phyloP scores from a whole-genome alignment of 2,329 filamentous ascomycete species.

The Cordyceps farinosa region DNA sequence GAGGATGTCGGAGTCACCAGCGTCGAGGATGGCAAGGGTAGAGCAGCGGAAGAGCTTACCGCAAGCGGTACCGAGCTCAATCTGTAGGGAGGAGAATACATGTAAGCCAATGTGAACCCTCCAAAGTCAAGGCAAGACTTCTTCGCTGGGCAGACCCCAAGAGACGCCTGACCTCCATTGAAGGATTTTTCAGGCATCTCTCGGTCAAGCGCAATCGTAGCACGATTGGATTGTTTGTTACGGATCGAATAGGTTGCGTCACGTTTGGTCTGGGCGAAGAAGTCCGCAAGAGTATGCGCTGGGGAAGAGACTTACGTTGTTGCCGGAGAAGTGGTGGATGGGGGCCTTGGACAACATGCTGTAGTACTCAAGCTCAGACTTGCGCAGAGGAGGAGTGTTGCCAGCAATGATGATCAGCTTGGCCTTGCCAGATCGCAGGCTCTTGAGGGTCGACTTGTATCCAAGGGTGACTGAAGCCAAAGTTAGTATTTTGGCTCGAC shows the following conservation, averaged over 20 bases:
- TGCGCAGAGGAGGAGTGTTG: constrained; percentile 97
- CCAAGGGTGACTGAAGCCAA: constrained; percentile 36
- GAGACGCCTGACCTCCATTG: constrained; percentile 25
- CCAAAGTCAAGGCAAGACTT: constrained; percentile 82
- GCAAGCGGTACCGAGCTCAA: constrained; percentile 96
- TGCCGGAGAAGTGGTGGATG: constrained; percentile 96
- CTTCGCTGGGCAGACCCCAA: constrained; percentile 75
- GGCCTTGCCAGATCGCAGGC: constrained; percentile 90
- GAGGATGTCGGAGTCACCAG: constrained; percentile 97
- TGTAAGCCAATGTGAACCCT: constrained; percentile 70
- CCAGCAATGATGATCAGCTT: constrained; percentile 93
- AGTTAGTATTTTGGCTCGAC: constrained; percentile 16
- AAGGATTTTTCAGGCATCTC: background rate
- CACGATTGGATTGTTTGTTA: constrained; percentile 5
- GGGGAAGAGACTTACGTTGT: constrained; percentile 78
- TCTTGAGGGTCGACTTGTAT: constrained; percentile 63
- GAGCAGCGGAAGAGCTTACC: constrained; percentile 99
- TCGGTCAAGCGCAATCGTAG: constrained; percentile 18
- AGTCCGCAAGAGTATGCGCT: constrained; percentile 25
- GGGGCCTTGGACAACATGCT: constrained; percentile 88
- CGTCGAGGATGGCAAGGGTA: constrained; percentile 95
- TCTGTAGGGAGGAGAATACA: constrained; percentile 54
- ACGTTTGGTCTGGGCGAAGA: constrained; percentile 22
- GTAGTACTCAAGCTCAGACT: constrained; percentile 96
- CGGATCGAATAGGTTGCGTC: constrained; percentile 19